Conservation (phyloP, 2,329 filamentous ascomycete genomes). For the Juglanconis oblonga region DNA sequence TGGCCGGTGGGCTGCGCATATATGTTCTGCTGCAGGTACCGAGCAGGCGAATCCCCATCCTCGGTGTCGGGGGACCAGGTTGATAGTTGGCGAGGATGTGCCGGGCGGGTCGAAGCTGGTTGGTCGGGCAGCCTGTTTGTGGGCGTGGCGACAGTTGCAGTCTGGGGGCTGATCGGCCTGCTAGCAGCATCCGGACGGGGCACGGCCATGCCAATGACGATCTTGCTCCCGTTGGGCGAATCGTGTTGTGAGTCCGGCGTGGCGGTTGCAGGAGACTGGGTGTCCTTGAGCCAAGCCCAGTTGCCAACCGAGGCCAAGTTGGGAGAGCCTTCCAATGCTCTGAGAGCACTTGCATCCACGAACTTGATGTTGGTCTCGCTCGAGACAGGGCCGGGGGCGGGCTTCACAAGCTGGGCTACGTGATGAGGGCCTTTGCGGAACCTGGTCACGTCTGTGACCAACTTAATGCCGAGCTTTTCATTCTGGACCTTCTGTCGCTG, state of each 20-base stretch:
- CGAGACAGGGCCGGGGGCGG: slow-evolving; percentile 12
- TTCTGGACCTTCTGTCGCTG: slow-evolving; percentile 60
- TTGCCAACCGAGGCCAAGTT: slow-evolving; percentile 53
- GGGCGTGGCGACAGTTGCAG: slow-evolving; percentile 40
- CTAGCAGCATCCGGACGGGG: slow-evolving; percentile 48
- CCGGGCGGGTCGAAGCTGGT: slow-evolving; percentile 23
- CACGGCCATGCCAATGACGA: slow-evolving; percentile 68
- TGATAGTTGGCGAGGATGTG: slow-evolving; percentile 32
- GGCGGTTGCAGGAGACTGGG: slow-evolving; percentile 23
- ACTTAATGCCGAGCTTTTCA: slow-evolving; percentile 59
- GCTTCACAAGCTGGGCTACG: slow-evolving; percentile 28
- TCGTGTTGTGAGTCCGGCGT: slow-evolving; percentile 40
- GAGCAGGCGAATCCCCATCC: slow-evolving; percentile 42
- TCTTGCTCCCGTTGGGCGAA: slow-evolving; percentile 68
- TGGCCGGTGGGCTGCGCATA: slow-evolving; percentile 53
- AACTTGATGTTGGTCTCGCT: slow-evolving; percentile 35
- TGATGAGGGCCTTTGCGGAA: slow-evolving; percentile 42
- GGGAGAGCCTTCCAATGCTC: slow-evolving; percentile 56
- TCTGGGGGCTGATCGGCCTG: slow-evolving; percentile 51
- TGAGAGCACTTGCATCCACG: slow-evolving; percentile 57
- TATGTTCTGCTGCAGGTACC: slow-evolving; percentile 53
- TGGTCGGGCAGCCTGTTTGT: slow-evolving; percentile 24
- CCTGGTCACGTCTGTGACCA: slow-evolving; percentile 67
- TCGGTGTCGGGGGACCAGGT: slow-evolving; percentile 62
- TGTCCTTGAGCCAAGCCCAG: slow-evolving; percentile 54